These are phyloP conservation scores for Boletus rubroflammeus DNA, from an alignment of 768 basidiomycete species.

Conservation along the genomic window DNA sequence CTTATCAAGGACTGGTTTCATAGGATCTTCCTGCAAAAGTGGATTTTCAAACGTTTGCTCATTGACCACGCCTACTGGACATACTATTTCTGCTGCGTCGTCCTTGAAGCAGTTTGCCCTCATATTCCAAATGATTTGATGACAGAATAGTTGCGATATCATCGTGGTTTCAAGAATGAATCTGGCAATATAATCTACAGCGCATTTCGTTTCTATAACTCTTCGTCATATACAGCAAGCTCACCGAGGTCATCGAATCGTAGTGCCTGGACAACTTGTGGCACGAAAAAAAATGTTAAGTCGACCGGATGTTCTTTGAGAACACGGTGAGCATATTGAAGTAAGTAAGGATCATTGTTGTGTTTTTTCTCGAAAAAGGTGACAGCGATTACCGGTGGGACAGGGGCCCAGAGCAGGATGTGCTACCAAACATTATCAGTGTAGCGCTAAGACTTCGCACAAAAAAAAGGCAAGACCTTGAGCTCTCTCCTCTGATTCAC, in stretches of 20 bases:
- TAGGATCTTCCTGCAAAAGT: conserved; percentile 72
- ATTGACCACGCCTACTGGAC: conserved; percentile 22
- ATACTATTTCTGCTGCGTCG: conserved; percentile 78
- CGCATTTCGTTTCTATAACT: not conserved
- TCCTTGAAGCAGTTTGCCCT: conserved; percentile 96
- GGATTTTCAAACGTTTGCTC: not conserved
- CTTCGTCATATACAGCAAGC: conserved; percentile 11
- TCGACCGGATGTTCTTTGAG: conserved; percentile 93
- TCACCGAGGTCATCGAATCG: conserved; percentile 85
- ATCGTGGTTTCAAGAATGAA: conserved; percentile 98
- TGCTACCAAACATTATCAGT: conserved; percentile 47
- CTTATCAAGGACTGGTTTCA: conserved; percentile 92
- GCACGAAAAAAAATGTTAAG: conserved; percentile 97
- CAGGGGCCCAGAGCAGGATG: conserved; percentile 83
- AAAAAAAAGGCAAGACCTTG: conserved; percentile 51
- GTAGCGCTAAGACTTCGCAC: not conserved
- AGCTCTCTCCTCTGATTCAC: conserved; percentile 58
- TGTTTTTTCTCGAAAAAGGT: conserved; percentile 85
- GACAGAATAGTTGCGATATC: conserved; percentile 96
- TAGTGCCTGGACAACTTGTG: conserved; percentile 95
- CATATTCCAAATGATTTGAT: conserved; percentile 99
- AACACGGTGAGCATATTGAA: conserved; percentile 96
- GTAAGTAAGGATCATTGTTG: conserved; percentile 74
- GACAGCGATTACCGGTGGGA: conserved; percentile 77
- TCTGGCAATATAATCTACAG: conserved; percentile 81